These are phyloP conservation scores for Pseudogymnoascus verrucosus DNA, from an alignment of 2,329 filamentous ascomycete genomes.

Conservation along the genomic window DNA sequence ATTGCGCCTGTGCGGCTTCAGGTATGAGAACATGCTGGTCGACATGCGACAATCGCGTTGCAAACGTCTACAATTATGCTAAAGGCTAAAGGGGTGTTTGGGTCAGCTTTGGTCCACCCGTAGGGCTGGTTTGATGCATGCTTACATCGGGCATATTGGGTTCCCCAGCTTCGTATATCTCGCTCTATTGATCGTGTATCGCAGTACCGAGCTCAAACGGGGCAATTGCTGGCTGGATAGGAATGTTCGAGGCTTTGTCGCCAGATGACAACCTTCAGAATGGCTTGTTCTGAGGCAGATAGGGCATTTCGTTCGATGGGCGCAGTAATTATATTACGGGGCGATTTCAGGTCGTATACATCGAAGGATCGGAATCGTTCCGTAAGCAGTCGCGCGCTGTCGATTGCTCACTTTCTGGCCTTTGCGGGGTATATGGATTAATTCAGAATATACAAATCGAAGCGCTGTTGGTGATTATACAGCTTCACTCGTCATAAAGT, in stretches of 20 bases:
- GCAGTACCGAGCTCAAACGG: not conserved
- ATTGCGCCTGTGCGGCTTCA: constrained; percentile 28
- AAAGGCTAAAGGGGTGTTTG: not conserved
- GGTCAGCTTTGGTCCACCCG: not conserved
- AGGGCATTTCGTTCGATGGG: not conserved
- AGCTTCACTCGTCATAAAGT: not conserved
- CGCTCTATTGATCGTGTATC: not conserved
- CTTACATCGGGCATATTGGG: constrained; percentile 2
- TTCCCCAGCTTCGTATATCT: constrained; percentile 1
- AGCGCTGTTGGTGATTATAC: not conserved
- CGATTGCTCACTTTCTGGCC: not conserved
- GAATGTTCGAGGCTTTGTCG: not conserved
- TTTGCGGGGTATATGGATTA: not conserved
- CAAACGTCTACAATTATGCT: not conserved
- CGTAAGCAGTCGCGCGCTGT: not conserved
- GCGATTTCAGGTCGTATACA: not conserved
- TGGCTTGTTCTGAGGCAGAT: not conserved
- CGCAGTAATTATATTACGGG: not conserved
- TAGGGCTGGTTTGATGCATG: not conserved
- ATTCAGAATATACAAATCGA: not conserved
- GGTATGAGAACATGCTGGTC: constrained; percentile 28
- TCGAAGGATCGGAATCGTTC: not conserved
- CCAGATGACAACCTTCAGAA: not conserved
- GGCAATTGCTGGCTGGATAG: not conserved
- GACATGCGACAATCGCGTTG: constrained; percentile 6